Base-by-base conservation (phyloP, 805 yeast species). In the Lipomyces chichibuensis region DNA sequence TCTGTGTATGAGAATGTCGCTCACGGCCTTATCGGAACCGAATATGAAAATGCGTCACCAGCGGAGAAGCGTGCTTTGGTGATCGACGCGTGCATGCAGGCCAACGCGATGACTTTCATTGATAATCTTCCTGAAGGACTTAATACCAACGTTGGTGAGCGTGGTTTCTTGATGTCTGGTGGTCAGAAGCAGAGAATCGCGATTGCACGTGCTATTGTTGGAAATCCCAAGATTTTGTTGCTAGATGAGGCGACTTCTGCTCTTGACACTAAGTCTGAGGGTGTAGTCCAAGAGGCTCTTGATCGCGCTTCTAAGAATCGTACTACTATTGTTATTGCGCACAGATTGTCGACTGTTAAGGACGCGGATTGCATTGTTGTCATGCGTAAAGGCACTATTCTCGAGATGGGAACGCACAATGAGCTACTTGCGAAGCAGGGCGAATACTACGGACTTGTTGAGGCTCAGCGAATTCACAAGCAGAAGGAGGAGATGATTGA, bases 1-100 rank as follows among this genome's bases (percentile, higher is more conserved):
- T 83, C 94, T 0, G 88, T 91, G 51, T 78, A 86, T 75, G 96
- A 91, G 74, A 91, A 91, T 73, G 85, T 91, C 51, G 82, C 91
- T 65, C 91, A 89, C 78, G 97, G 97, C 35, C 78, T 91, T 58
- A 66, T 79, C 67, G 76, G 75, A 7, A 69, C 74, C 1, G 57
- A 9, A 17, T 71, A 62, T 51, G 76, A 74, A 52, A 57, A 76
- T 69, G 79, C 80, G 65, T 55, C 78, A 60, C 75, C 79, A 29
- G 78, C 80, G 69, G 74, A 75, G 72, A 74, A 80, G 73, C 71
- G 80, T 56, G 76, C 76, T 62, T 64, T 79, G 52, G 79, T 81
- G 20, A 73, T 74, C 33, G 74, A 75, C 13, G 88, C 87, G 9
- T 78, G 84, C 59, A 74, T 77, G 46, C 77, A 85, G 63, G 87